A percentile compares a stretch with the other conserved stretches of the same genome.
Conservation (phyloP, 2,329 filamentous ascomycete genomes). For the Penicillium sp. region DNA sequence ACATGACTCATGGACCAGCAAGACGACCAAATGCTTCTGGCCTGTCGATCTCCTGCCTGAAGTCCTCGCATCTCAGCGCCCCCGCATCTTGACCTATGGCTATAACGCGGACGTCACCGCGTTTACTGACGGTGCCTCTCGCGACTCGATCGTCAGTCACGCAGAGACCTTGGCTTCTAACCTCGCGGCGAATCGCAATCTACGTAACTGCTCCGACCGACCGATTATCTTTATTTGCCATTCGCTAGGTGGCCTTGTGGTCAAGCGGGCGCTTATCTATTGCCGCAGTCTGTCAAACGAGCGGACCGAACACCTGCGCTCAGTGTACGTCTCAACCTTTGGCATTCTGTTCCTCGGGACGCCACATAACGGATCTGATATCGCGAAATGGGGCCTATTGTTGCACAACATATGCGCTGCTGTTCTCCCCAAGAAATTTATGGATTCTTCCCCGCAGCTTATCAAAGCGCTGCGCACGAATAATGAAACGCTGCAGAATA, state of each 20-base stretch:
- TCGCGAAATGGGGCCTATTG: constrained; percentile 67
- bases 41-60: constrained; percentile 66
- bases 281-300: constrained; percentile 62
- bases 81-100: constrained; percentile 70
- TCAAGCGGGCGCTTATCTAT: constrained; percentile 69
- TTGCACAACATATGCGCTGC: constrained; percentile 68
- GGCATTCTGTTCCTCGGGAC: constrained; percentile 77
- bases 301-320: constrained; percentile 64
- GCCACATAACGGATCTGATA: constrained; percentile 69
- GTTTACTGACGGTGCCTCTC: constrained; percentile 57
- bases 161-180: constrained; percentile 67
- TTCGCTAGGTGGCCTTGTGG: constrained; percentile 70
- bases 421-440: constrained; percentile 64
- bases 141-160: constrained; percentile 69
- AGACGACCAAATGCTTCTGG: constrained; percentile 62
- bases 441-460: constrained; percentile 68
- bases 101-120: constrained; percentile 68
- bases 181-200: constrained; percentile 63
- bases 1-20: constrained; percentile 61
- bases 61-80: constrained; percentile 58
- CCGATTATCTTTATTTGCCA: constrained; percentile 78
- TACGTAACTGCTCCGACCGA: constrained; percentile 53
- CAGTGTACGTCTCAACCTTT: constrained; percentile 73
- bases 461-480: constrained; percentile 71
- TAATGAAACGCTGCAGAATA: constrained; percentile 72